phyloP scores from a whole-genome alignment of 768 basidiomycete genomes.

The Tylopilus felleus region DNA sequence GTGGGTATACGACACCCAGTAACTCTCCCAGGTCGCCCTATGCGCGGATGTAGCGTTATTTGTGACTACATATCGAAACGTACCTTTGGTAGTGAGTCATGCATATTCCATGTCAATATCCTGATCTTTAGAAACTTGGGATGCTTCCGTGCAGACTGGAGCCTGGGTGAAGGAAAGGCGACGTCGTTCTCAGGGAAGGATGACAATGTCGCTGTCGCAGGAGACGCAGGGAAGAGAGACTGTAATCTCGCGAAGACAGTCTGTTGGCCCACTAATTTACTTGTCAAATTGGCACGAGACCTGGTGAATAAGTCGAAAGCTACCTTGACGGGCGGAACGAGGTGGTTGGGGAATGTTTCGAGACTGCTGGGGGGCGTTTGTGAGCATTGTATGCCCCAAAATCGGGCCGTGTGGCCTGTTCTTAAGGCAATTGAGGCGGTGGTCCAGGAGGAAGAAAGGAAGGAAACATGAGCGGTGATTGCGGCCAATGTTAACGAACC shows the following conservation, averaged over 20 bases:
- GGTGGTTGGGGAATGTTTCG: conserved; percentile 13
- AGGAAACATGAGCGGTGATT: conserved; percentile 23
- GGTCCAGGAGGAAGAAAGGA: conserved; percentile 17
- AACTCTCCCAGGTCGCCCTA: conserved; percentile 75
- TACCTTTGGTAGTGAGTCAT: conserved; percentile 76
- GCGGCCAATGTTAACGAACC: conserved; percentile 16
- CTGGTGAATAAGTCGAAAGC: not conserved
- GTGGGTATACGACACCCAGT: conserved; percentile 54
- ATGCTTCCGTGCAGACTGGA: conserved; percentile 23
- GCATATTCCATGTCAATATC: conserved; percentile 84
- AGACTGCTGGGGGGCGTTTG: conserved; percentile 19
- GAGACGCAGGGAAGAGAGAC: conserved; percentile 44
- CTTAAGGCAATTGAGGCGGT: conserved; percentile 31
- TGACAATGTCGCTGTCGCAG: conserved; percentile 20
- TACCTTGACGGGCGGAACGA: conserved; percentile 21
- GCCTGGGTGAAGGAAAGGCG: conserved; percentile 21
- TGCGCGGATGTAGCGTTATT: conserved; percentile 1
- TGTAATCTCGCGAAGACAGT: conserved; percentile 51
- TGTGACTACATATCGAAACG: conserved; percentile 1
- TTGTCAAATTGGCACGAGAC: conserved; percentile 6
- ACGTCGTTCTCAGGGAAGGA: conserved; percentile 20
- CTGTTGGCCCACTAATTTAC: conserved; percentile 29
- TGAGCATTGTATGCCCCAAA: conserved; percentile 21
- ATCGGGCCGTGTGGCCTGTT: conserved; percentile 25
- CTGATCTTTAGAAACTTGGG: conserved; percentile 59